Conservation (phyloP, 2,329 filamentous ascomycete species). For the Curvularia eragrostidis region DNA sequence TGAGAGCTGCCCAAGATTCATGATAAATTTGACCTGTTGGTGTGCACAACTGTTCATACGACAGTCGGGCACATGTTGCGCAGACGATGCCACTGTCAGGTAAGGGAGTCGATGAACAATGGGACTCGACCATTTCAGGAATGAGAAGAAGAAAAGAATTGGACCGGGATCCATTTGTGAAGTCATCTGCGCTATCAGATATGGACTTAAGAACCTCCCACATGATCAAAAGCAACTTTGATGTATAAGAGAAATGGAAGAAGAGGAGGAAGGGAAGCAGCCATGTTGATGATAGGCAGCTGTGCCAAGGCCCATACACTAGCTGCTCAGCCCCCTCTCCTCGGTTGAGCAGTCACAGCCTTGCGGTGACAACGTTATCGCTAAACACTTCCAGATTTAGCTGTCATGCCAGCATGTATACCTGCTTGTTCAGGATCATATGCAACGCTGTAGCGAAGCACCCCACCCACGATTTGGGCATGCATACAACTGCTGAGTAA, state of each 20-base stretch:
- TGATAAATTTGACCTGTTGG: background rate
- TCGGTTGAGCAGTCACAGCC: background rate
- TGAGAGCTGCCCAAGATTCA: background rate
- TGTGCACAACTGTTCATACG: background rate
- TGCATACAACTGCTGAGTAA: constrained; percentile 15
- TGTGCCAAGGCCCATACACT: background rate
- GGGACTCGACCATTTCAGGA: too few species aligned
- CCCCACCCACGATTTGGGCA: background rate
- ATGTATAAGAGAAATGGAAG: background rate
- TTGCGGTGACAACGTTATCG: background rate
- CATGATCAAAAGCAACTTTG: background rate
- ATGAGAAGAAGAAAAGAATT: too few species aligned
- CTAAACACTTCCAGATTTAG: background rate
- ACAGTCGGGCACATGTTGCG: background rate
- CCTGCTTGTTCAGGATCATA: too few species aligned
- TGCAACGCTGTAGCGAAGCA: background rate
- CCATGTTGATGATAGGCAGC: background rate
- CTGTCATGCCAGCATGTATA: background rate
- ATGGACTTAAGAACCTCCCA: background rate
- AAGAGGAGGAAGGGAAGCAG: background rate
- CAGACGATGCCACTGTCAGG: background rate
- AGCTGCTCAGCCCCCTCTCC: background rate
- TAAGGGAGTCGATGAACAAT: background rate
- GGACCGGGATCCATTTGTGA: too few species aligned
- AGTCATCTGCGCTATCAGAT: background rate